phyloP scores from a whole-genome alignment of 495 filamentous ascomycete species.

The Talaromyces adpressus region DNA sequence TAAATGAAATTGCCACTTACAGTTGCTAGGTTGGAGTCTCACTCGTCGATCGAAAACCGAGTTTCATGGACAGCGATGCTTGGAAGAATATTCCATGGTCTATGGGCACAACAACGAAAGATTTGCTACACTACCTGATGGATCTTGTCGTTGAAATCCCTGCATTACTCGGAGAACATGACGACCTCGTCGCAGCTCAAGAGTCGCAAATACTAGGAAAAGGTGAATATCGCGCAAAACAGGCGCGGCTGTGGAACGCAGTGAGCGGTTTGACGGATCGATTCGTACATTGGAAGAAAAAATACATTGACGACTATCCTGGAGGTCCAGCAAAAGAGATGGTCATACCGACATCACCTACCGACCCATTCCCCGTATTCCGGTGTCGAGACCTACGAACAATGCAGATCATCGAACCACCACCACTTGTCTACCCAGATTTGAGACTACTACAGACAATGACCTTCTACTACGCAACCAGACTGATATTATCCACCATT shows the following conservation, averaged over 20 bases:
- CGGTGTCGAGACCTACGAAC: slow-evolving; percentile 32
- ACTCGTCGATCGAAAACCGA: slow-evolving; percentile 23
- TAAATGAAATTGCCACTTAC: slow-evolving; percentile 2
- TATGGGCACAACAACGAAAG: slow-evolving; percentile 30
- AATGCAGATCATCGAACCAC: slow-evolving; percentile 26
- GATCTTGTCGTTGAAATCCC: slow-evolving; percentile 36
- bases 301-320: slow-evolving; percentile 28
- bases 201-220: slow-evolving; percentile 16
- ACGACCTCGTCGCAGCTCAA: slow-evolving; percentile 22
- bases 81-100: slow-evolving; percentile 42
- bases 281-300: slow-evolving; percentile 28
- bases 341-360: slow-evolving; percentile 11
- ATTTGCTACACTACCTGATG: slow-evolving; percentile 34
- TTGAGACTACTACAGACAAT: slow-evolving; percentile 37
- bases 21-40: slow-evolving; percentile 23
- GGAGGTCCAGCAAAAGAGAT: slow-evolving; percentile 28
- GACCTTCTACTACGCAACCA: slow-evolving; percentile 32
- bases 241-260: slow-evolving; percentile 28
- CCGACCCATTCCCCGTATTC: slow-evolving; percentile 30
- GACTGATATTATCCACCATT: slow-evolving; percentile 31
- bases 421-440: slow-evolving; percentile 32
- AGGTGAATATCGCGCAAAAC: slow-evolving; percentile 32
- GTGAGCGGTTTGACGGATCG: slow-evolving; percentile 26
- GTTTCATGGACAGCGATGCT: slow-evolving; percentile 31
- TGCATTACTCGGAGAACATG: slow-evolving; percentile 24